Conservation (phyloP, 441 rosid species). For the Rhodomyrtus psidioides region DNA sequence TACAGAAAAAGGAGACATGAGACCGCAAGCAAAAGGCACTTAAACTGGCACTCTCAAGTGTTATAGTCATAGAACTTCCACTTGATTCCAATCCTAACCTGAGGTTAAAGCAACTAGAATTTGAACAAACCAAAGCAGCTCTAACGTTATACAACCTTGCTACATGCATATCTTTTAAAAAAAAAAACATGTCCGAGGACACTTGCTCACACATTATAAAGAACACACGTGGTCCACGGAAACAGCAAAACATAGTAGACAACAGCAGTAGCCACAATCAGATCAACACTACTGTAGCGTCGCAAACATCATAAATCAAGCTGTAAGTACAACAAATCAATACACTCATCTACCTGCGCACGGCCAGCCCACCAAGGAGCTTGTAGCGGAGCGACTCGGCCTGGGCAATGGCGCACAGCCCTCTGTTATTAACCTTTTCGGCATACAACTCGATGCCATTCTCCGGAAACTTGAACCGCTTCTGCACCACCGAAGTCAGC, state of each 20-base stretch:
- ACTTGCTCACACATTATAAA: not conserved
- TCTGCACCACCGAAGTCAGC: slow-evolving; percentile 6
- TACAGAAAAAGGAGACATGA: not conserved
- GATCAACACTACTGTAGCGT: not conserved
- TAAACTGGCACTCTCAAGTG: not conserved
- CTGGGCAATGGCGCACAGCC: slow-evolving; percentile 10
- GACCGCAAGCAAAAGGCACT: not conserved
- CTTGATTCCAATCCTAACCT: not conserved
- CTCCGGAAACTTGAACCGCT: slow-evolving; percentile 7
- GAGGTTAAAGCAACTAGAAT: too few relatives aligned
- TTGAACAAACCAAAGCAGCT: not conserved
- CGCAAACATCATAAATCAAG: not conserved
- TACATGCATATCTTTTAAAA: not conserved
- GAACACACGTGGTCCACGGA: not conserved
- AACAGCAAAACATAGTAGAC: not conserved
- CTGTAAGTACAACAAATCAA: not conserved
- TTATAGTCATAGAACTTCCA: not conserved
- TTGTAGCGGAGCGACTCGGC: slow-evolving; percentile 3
- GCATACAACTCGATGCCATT: slow-evolving; percentile 11
- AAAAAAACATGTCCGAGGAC: not conserved
- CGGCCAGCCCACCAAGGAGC: slow-evolving; percentile 10
- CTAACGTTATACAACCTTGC: not conserved
- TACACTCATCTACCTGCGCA: not conserved
- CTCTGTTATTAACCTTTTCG: slow-evolving; percentile 8
- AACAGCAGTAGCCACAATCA: not conserved